These are phyloP conservation scores for Lepiota subincarnata DNA, from an alignment of 768 basidiomycete genomes.

Conservation along the genomic window DNA sequence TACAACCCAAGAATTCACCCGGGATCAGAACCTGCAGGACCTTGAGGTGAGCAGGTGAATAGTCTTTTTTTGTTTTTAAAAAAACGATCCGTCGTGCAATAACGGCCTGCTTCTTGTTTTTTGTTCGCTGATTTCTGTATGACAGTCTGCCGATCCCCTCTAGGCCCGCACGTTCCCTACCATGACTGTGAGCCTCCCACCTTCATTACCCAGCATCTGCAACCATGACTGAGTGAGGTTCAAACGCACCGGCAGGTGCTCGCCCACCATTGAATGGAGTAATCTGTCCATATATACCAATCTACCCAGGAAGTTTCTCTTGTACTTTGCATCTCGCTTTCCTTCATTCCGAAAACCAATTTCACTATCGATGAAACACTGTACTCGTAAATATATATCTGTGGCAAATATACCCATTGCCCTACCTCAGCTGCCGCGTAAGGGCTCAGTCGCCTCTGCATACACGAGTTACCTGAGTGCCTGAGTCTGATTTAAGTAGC, in stretches of 20 bases:
- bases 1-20: conserved; percentile 49
- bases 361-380: neutral
- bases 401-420: neutral
- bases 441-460: too few species aligned
- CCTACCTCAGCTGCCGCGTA: neutral
- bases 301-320: neutral
- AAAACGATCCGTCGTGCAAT: neutral
- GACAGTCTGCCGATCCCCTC: conserved; percentile 20
- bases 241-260: too few species aligned
- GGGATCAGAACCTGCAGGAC: conserved; percentile 29
- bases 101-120: neutral
- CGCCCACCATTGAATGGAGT: neutral
- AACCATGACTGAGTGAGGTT: too few species aligned
- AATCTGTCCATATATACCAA: neutral
- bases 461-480: too few species aligned
- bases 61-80: neutral
- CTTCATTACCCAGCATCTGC: neutral
- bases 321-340: neutral
- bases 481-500: too few species aligned
- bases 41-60: conserved; percentile 21
- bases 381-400: conserved; percentile 2
- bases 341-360: neutral
- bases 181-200: neutral
- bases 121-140: too few species aligned
- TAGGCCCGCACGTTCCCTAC: conserved; percentile 14